Evolutionary conservation across 23 red algal species (phyloP).

Genomic region (Gracilaria caudata): DNA sequence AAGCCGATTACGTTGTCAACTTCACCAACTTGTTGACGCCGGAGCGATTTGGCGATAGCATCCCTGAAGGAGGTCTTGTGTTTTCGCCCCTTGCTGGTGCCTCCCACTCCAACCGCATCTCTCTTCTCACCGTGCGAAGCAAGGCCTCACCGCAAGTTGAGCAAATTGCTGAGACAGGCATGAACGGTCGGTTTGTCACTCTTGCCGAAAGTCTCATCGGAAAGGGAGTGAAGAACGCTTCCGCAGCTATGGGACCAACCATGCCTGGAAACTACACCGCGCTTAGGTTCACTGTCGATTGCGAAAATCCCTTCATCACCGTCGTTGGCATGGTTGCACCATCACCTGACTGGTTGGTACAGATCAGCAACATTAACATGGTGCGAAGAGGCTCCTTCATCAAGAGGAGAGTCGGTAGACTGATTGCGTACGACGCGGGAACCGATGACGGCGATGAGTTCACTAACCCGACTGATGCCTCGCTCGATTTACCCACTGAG

Average conservation of each 20-base stretch:
- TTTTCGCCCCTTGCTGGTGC: constrained; percentile 44
- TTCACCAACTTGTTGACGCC: constrained; percentile 55
- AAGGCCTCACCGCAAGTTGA: constrained; percentile 30
- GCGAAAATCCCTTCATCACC: constrained; percentile 53
- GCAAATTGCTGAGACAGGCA: constrained; percentile 51
- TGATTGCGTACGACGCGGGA: constrained; percentile 62
- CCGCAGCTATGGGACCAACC: constrained; percentile 8
- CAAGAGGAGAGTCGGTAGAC: constrained; percentile 2
- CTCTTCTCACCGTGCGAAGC: constrained; percentile 50
- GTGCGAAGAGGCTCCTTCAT: constrained; percentile 9
- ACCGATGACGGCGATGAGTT: constrained; percentile 43
- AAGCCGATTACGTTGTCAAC: constrained; percentile 30
- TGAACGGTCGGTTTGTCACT: constrained; percentile 33
- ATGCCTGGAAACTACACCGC: constrained; percentile 32
- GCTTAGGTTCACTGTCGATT: constrained; percentile 43
- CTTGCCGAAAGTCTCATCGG: constrained; percentile 16
- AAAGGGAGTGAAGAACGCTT: constrained; percentile 16
- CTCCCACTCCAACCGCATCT: constrained; percentile 62
- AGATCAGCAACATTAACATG: constrained; percentile 54
- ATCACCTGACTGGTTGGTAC: constrained; percentile 66
- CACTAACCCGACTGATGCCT: constrained; percentile 41
- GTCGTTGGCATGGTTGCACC: constrained; percentile 60
- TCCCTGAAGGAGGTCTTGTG: constrained; percentile 40
- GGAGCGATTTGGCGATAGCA: constrained; percentile 13
- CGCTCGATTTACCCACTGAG: constrained; percentile 41